Evolutionary conservation across 177 flowering plant species (phyloP).

Genomic region (Vitis hybrid): DNA sequence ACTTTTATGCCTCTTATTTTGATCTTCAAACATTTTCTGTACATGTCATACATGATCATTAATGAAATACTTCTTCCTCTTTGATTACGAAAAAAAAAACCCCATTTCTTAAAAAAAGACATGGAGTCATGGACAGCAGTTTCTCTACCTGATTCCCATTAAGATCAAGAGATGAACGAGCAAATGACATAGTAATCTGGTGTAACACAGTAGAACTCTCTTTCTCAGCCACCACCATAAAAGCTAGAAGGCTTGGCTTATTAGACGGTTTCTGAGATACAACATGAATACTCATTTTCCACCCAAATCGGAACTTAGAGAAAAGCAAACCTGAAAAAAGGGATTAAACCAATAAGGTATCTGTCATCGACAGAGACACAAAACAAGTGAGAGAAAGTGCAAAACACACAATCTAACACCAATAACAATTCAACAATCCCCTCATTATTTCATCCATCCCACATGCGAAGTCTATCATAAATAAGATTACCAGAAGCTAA

Average conservation of each 20-base stretch:
- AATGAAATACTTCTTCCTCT: neutral
- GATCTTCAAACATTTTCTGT: neutral
- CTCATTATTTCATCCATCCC: neutral
- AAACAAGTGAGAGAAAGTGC: neutral
- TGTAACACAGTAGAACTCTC: conserved; percentile 38
- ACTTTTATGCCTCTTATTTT: no score
- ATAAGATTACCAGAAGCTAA: neutral
- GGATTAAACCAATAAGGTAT: conserved; percentile 4
- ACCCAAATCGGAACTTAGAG: conserved; percentile 79
- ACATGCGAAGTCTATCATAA: neutral
- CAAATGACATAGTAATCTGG: conserved; percentile 45
- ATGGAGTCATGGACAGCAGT: neutral
- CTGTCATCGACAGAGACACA: neutral
- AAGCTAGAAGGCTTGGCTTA: conserved; percentile 59
- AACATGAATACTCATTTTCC: conserved; percentile 63
- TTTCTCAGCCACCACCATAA: conserved; percentile 75
- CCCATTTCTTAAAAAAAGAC: no score
- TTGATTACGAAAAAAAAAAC: no score
- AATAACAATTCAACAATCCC: neutral
- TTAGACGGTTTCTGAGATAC: conserved; percentile 48
- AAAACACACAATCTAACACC: neutral
- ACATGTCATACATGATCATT: neutral
- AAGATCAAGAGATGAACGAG: conserved; percentile 37
- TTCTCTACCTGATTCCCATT: conserved; percentile 54
- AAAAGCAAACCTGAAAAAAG: conserved; percentile 67